Percentiles rank a stretch among this genome's conserved stretches.
Evolutionary conservation across 768 basidiomycete species (phyloP).

Genomic region (Hygrophorus pudorinus): DNA sequence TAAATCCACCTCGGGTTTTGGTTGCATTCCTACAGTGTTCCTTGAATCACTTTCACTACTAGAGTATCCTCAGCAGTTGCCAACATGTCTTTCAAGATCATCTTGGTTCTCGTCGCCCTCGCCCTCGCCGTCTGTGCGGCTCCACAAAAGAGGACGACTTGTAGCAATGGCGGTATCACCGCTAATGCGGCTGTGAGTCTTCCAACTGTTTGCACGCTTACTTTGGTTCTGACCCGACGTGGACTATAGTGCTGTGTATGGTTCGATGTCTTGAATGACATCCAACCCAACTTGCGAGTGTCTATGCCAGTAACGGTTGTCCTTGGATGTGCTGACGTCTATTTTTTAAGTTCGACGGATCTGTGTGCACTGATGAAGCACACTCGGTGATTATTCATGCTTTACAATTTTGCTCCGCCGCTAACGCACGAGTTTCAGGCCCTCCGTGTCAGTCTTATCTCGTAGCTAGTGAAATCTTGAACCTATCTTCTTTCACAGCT

Average conservation of each 20-base stretch:
- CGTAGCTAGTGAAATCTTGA: too few species aligned
- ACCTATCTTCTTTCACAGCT: too few species aligned
- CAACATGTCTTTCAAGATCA: too few species aligned
- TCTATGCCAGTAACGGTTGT: neutral
- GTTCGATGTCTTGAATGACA: conserved; percentile 16
- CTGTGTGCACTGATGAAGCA: conserved; percentile 22
- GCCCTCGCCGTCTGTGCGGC: conserved; percentile 35
- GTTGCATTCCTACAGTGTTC: too few species aligned
- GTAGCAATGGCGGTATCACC: conserved; percentile 13
- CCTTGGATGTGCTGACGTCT: neutral
- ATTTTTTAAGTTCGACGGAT: conserved; percentile 19
- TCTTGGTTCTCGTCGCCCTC: neutral
- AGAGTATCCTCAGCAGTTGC: too few species aligned
- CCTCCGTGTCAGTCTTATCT: too few species aligned
- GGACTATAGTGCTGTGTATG: too few species aligned
- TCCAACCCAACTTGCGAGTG: conserved; percentile 21
- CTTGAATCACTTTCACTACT: neutral
- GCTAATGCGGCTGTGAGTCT: conserved; percentile 6
- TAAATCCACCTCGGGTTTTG: too few species aligned
- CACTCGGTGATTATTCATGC: conserved; percentile 5
- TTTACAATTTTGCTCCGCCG: neutral
- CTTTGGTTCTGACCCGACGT: too few species aligned
- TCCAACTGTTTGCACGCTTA: neutral
- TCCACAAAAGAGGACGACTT: conserved; percentile 27
- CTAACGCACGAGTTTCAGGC: too few species aligned